Evolutionary conservation across 148 eudicot species (phyloP).

Genomic region (Rhododendron vialii): DNA sequence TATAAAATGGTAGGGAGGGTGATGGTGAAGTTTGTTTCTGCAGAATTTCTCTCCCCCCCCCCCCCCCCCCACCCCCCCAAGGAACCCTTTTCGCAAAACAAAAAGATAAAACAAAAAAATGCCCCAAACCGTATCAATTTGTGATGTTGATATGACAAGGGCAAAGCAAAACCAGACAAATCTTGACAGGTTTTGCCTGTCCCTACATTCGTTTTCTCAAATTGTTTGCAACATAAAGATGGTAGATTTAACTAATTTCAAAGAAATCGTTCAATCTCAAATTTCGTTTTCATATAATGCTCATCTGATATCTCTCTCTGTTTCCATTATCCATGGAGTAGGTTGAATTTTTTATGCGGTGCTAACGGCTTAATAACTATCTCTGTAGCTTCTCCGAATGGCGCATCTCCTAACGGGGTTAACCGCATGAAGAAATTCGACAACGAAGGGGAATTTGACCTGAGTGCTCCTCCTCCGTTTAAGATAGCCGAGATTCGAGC

Average conservation of each 20-base stretch:
- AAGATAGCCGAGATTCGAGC: constrained; percentile 32
- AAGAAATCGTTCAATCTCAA: not conserved
- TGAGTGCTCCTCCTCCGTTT: constrained; percentile 34
- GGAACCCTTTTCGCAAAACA: not conserved
- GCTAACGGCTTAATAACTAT: not conserved
- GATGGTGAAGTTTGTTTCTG: not conserved
- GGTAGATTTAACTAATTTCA: not conserved
- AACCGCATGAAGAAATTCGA: not conserved
- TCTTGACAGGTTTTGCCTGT: not conserved
- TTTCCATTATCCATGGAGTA: not conserved
- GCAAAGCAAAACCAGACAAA: not conserved
- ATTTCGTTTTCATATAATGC: not conserved
- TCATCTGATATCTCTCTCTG: not conserved
- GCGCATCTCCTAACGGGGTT: not conserved
- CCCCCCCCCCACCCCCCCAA: too few relatives aligned
- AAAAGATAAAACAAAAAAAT: not conserved
- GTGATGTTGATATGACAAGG: not conserved
- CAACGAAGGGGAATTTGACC: constrained; percentile 25
- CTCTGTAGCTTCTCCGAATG: not conserved
- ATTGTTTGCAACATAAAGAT: not conserved
- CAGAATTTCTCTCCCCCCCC: too few relatives aligned
- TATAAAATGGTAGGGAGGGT: not conserved
- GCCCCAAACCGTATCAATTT: not conserved
- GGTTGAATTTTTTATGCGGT: not conserved
- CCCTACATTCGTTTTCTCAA: not conserved